Evolutionary conservation across 139 green algal species (phyloP), one percentile per base, ranked within the genome.

Genomic region (Chlorella sp.): DNA sequence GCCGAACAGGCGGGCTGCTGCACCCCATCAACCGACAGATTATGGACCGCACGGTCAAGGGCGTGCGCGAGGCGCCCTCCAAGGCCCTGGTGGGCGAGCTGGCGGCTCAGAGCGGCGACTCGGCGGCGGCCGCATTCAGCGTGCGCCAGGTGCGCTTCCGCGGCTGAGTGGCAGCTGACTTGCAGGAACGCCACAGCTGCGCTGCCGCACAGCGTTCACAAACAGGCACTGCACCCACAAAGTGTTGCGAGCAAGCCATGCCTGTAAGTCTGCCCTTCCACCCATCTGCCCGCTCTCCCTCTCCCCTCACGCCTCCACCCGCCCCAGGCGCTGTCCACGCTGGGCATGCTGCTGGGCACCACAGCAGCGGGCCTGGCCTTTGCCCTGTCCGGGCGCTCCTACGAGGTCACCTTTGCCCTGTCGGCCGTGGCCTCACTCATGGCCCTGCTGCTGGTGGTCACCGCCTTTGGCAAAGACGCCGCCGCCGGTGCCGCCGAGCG

Each of bases 11-110:
- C n/a, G n/a, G n/a, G n/a, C n/a, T n/a, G n/a, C n/a, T n/a, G n/a
- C n/a, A n/a, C n/a, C n/a, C n/a, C n/a, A n/a, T n/a, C n/a, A n/a
- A n/a, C n/a, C n/a, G n/a, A 15, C 79, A 84, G 87, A 85, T 95
- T 21, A 80, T 91, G 30, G 91, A 93, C 83, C 86, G 94, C 32
- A 85, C 96, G 76, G 90, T 75, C 69, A 97, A 98, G 89, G 95
- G 95, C 63, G 93, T 98, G 67, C 86, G 95, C 28, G 95, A 97
- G 85, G 93, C 95, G 15, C 95, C 95, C 67, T 94, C 89, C 41
- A 97, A 98, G 80, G 95, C 95, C 4, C 79, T 97, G 7, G 96
- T 98, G 89, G 95, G 94, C 30, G 93, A 98, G 67, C 88, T 97
- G 63, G 93, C 94, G 0, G 74, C 83, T 0, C 87, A 92, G 75